Base-by-base conservation (phyloP, 2,329 filamentous ascomycete genomes). In the Aureobasidium musti region DNA sequence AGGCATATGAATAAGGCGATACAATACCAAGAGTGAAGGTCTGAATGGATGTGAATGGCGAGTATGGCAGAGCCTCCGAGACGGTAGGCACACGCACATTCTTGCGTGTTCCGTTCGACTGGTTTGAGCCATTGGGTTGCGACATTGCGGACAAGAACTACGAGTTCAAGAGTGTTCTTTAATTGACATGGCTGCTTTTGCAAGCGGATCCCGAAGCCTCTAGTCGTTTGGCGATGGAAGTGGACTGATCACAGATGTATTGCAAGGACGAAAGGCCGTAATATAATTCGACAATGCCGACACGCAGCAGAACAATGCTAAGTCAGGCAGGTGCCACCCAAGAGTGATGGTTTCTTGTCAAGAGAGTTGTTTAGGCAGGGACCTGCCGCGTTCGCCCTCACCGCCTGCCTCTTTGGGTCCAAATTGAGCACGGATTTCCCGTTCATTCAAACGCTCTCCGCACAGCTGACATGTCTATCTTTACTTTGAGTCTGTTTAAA, bases 31-130 rank as follows among this genome's bases (percentile, higher is more conserved):
- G 85, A 76, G 90, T 86, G 77, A 94, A 91, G 2, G 91, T 91
- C 63, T 91, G 84, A 57, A 93, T 89, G 3, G 90, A 92, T 57
- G 89, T 91, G 75, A 94, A 89, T 28, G 91, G 91, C 61, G 91
- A 91, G 78, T 88, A 93, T n/a, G 90, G 89, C 53, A 95, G 82
- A 35, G 91, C 91, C 74, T 95, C 90, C 66, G 89, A 85, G 14
- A 95, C 84, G 3, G 81, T 83, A 13, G 82, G 80, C 47, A 81
- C 76, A 30, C 78, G 72, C 54, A 60, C 26, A 43, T 21, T 19
- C 50, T 50, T 54, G 39, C 50, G 61, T 37, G 37, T 39, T n/a
- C 50, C 57, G 17, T 47, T 61, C 7, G 61, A 4, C 17, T 43
- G 33, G 33, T 59, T 59, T 21, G 17, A 43, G 30, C 63, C 63